phyloP scores from a whole-genome alignment of 176 grass and related monocot species.

The Aegilops sharonensis region DNA sequence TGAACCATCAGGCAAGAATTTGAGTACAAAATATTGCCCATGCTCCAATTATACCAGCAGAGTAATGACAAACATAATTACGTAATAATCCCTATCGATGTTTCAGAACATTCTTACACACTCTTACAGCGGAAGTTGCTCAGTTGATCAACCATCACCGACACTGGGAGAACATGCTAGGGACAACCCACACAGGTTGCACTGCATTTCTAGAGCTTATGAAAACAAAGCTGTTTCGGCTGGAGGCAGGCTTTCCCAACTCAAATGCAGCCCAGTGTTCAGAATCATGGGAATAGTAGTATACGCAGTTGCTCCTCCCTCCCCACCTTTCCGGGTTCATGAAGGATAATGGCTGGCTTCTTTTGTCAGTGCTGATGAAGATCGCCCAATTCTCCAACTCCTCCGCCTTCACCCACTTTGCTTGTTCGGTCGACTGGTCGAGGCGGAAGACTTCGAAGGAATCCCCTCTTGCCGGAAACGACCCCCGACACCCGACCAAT shows the following conservation, averaged over 20 bases:
- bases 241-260: not conserved
- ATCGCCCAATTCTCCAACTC: not conserved
- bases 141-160: not conserved
- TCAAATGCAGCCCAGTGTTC: constrained; percentile 1
- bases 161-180: not conserved
- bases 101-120: not conserved
- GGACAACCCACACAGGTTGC: not conserved
- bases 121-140: not conserved
- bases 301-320: not conserved
- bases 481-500: not conserved
- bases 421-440: not conserved
- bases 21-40: not conserved
- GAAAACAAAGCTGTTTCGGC: not conserved
- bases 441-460: not conserved
- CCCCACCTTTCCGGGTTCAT: constrained; percentile 10
- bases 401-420: not conserved
- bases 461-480: not conserved
- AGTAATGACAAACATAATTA: not conserved
- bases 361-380: not conserved
- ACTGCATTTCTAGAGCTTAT: not conserved
- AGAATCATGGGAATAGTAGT: not conserved
- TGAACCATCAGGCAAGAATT: not conserved
- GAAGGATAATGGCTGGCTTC: not conserved
- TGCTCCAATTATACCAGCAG: not conserved
- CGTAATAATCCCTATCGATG: not conserved